Evolutionary conservation across 805 yeast species (phyloP), one percentile per base, ranked within the genome.

Genomic region (Kuraishia borneana): DNA sequence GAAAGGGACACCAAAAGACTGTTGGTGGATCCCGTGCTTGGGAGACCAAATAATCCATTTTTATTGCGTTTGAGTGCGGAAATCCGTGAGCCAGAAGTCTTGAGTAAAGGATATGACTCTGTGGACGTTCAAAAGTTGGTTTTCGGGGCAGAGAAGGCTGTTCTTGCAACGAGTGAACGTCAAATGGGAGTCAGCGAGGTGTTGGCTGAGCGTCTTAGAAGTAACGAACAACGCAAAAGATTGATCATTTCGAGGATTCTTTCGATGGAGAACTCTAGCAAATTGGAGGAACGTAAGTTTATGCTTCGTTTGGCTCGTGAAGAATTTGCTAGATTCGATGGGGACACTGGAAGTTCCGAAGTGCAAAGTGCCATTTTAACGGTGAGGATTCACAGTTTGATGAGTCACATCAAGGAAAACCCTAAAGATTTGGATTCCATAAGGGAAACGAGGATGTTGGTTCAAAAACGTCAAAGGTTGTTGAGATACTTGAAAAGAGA

Each of bases 341-440:
- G 95, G 35, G 97, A 92, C 54, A 83, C 96, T 1, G 96, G 95
- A 3, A 83, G 95, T 2, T 76, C 94, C 35, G 97, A 89, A 59
- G 96, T 88, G 18, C 96, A 88, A 58, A 96, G 97, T 2, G 97
- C 96, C 2, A 70, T 83, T 19, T 61, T 79, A 61, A 85, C 97
- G 0, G 78, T 84, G 32, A 73, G 73, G 48, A 84, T 92, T 45
- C 83, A 80, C 44, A 76, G 73, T 42, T 63, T 83, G 41, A 83
- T 83, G 62, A 69, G 73, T 30, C 96, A 88, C 50, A 68, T 82
- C 36, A 67, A 70, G 45, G 65, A 71, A 33, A 65, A 76, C 51
- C 78, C 75, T 43, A 81, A 87, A 53, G 97, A 89, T 59, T 63
- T 70, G 44, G 64, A 67, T 28, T 77, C 77, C 45, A 74, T 76